Base-by-base conservation (phyloP, 1,139 yeast species). In the Ogataea hybrid region DNA sequence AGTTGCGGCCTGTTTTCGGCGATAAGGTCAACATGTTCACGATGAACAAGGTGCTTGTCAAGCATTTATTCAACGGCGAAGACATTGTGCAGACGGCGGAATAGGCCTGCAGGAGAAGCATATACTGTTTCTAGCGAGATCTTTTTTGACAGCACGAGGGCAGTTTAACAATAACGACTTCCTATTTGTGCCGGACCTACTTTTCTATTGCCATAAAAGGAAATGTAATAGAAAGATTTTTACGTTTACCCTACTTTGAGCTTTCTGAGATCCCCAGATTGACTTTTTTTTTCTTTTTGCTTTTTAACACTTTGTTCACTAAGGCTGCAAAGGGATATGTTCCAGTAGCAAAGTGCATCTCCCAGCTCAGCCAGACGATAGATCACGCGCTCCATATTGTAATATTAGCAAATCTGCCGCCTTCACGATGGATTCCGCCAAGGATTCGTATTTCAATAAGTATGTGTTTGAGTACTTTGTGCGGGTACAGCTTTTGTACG, bases 21-120 rank as follows among this genome's bases (percentile, higher is more conserved):
- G 71, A 76, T 45, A 67, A 68, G 47, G 76, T 81, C 44, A 77
- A 80, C 15, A 77, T 83, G 68, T 86, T 86, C 57, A 71, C 73
- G 37, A 73, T 86, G 84, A 83, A 82, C 62, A 84, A 80, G 57
- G 63, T 78, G 37, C 57, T 81, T 41, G 64, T 76, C 28, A 62
- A 69, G 15, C 90, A 83, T 59, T 58, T 84, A 23, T 25, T 34
- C 22, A 14, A 40, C 5, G 37, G 35, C 36, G 36, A 27, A 5
- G 41, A 37, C 12, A n/a, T 29, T 18, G 32, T 29, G 21, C 22
- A 16, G 14, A 15, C 16, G 31, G 16, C 18, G 11, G 16, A 16
- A 16, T 28, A 28, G 31, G 31, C 31, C 16, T 29, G 32, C 32
- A 29, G 32, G 21, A 29, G 32, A 29, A 29, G 32, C 32, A 29